Conservation (phyloP, 306 rosid genomes). For the Cotoneaster glaucophyllus region DNA sequence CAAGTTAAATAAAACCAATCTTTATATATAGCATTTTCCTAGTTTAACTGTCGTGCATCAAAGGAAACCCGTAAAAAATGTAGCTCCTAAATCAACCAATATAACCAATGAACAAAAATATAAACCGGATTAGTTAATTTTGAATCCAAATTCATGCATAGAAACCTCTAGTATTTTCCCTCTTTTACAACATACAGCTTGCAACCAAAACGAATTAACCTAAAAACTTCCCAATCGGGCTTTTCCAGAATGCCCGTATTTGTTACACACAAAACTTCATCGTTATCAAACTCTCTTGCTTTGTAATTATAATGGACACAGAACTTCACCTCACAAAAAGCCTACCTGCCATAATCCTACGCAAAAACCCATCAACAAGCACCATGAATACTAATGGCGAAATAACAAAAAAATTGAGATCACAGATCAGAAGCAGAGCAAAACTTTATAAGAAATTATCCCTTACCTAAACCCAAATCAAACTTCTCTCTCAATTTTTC, state of each 20-base stretch:
- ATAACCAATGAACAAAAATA: slow-evolving; percentile 3
- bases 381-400: no score
- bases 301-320: slow-evolving; percentile 28
- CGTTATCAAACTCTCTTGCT: slow-evolving; percentile 6
- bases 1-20: neutral
- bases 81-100: neutral
- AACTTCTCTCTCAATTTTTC: no score
- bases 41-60: slow-evolving; percentile 9
- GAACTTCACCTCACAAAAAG: slow-evolving; percentile 19
- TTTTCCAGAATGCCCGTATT: slow-evolving; percentile 11
- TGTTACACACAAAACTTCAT: neutral
- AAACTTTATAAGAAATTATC: no score
- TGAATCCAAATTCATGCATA: neutral
- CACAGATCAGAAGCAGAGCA: no score
- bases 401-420: no score
- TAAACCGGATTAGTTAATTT: neutral
- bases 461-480: no score
- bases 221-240: neutral
- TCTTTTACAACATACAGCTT: neutral
- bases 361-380: slow-evolving; percentile 14
- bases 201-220: neutral
- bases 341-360: slow-evolving; percentile 17
- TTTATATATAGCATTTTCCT: neutral
- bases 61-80: slow-evolving; percentile 8
- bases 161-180: neutral